Base-by-base conservation (phyloP, 768 basidiomycete species). In the Naganishia onofrii region DNA sequence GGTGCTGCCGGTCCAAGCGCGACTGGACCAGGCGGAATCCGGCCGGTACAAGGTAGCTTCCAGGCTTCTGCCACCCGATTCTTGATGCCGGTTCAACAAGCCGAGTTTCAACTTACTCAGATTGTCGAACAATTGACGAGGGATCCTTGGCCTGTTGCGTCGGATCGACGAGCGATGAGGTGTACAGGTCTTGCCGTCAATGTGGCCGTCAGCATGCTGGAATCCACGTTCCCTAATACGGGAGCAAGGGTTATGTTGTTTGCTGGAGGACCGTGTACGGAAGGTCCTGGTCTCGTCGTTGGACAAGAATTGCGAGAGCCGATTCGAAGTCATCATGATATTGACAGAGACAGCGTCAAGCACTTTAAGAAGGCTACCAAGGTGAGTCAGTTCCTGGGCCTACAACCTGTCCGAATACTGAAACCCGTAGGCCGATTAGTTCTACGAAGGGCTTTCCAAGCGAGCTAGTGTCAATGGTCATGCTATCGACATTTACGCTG, bases 321-420 rank as follows among this genome's bases (percentile, higher is more conserved):
- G 1, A 98, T 99, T 72, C 90, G 96, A 66, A 96, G 93, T 9
- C 96, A 99, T 79, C 95, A 98, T 82, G 96, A 99, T 77, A 98
- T 98, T 76, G 96, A 99, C 77, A 86, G 93, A 23, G 96, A 99
- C 80, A 90, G 88, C 72, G 94, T 90, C 53, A 98, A 97, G 82
- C 93, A 99, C 79, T 98, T 89, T 84, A 98, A 97, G 83, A 89
- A 93, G 54, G 93, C 96, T 17, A 87, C 88, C 72, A 99, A 98
- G 88, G 95, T 94, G 71, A 60, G 84, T 75, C 12, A 63, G 21
- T 15, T 12, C 13, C 65, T 9, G 3, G 13, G 5, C 13, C 42
- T 26, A 23, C 19, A 1, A 51, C 38, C 17, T 55, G 44, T 5
- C 10, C 48, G 26, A 29, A 4, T 57, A 48, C 52, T 19, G 23